Percentiles rank a stretch among this genome's conserved stretches.
phyloP scores from a whole-genome alignment of 306 rosid genomes.

The Rubus parviflorus region DNA sequence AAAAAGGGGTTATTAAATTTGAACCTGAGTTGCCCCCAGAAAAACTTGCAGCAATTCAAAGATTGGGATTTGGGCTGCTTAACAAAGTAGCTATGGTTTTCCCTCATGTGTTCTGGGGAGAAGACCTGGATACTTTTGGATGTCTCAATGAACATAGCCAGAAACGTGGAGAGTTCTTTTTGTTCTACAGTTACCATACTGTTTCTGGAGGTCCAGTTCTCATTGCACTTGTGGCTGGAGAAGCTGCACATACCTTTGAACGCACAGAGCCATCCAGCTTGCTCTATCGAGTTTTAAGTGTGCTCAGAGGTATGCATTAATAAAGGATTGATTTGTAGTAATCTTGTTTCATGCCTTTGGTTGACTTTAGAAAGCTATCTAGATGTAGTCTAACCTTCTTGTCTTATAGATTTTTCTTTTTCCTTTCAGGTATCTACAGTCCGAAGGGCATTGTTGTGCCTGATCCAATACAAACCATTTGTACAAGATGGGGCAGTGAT shows the following conservation, averaged over 20 bases:
- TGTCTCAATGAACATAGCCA: constrained; percentile 67
- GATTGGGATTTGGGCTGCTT: constrained; percentile 89
- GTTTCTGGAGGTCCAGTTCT: constrained; percentile 93
- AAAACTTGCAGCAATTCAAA: constrained; percentile 78
- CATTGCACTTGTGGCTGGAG: constrained; percentile 92
- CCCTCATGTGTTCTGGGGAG: constrained; percentile 95
- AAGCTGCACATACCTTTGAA: constrained; percentile 91
- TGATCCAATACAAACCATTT: constrained; percentile 71
- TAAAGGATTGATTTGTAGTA: not conserved
- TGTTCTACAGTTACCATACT: constrained; percentile 85
- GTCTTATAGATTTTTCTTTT: constrained; percentile 9
- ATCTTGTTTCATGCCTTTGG: not conserved
- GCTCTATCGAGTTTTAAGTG: constrained; percentile 62
- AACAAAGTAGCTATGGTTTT: constrained; percentile 93
- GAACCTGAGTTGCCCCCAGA: constrained; percentile 79
- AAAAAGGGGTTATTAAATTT: constrained; percentile 57
- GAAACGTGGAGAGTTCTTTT: constrained; percentile 87
- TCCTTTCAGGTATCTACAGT: constrained; percentile 61
- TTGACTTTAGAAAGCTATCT: constrained; percentile 15
- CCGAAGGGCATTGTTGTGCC: constrained; percentile 80
- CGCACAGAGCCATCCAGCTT: constrained; percentile 61
- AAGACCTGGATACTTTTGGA: constrained; percentile 93
- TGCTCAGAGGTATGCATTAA: constrained; percentile 66
- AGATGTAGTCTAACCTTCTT: not conserved
- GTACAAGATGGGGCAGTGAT: constrained; percentile 95